Evolutionary conservation across 805 yeast genomes (phyloP), one percentile per base, ranked within the genome.

Genomic region (Isabelozyma heimii): DNA sequence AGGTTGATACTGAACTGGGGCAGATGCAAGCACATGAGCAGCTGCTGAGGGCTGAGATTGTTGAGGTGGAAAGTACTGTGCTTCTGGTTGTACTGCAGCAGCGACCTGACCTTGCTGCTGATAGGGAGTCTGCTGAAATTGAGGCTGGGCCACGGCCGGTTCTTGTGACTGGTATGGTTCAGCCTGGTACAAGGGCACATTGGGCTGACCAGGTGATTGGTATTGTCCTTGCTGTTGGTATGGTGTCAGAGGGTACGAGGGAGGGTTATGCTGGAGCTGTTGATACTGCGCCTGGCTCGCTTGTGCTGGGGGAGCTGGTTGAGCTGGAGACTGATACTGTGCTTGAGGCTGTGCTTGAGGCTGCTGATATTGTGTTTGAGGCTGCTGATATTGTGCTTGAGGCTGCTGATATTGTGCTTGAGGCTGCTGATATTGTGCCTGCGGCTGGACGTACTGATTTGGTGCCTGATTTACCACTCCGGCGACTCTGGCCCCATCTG

Each of bases 401-500:
- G 45, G 52, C 27, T 51, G 58, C 35, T 49, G 57, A 37, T 44
- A 41, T 13, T 44, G 52, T 8, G 46, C 47, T 24, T 28, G 47
- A 2, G 53, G 43, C 44, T 48, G n/a, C 35, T 9, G 10, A 8
- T 30, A 10, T 10, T 30, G 51, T 20, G 16, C 16, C 15, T 42
- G 52, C 37, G 37, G 51, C 33, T 43, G 38, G 27, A 48, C 52
- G 5, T 55, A 59, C 3, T 56, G 52, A 8, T 44, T 30, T 10
- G n/a, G n/a, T 5, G 56, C 59, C 3, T 55, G 52, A 8, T 44
- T 30, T 4, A 30, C 35, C 8, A 30, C 35, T 10, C 35, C 35
- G 1, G 35, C n/a, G n/a, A 30, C 8, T 9, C 60, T 63, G 9
- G 55, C 63, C 5, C 48, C 68, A 13, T 59, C 57, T 9, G 67